Conservation (phyloP, 2,329 filamentous ascomycete genomes). For the Apiospora marii region DNA sequence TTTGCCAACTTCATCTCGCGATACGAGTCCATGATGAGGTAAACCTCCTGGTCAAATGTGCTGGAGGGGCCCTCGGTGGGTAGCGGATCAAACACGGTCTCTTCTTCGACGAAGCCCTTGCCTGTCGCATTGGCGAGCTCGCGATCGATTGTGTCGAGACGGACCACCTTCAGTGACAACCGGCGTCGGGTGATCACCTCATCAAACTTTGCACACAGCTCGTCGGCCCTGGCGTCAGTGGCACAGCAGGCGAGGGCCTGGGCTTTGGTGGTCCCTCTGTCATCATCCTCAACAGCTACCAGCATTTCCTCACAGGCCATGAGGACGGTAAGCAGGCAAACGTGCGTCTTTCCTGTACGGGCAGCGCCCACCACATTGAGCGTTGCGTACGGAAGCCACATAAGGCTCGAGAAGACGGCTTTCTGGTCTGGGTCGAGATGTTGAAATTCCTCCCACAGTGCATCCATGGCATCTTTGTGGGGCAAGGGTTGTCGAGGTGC, state of each 20-base stretch:
- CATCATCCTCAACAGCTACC: neutral
- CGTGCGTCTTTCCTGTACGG: neutral
- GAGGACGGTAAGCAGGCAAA: neutral
- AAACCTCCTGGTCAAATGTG: neutral
- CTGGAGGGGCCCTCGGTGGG: neutral
- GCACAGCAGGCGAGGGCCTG: neutral
- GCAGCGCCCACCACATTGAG: neutral
- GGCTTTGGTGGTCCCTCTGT: neutral
- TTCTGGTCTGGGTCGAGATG: neutral
- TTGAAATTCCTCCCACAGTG: neutral
- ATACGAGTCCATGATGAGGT: neutral
- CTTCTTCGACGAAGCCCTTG: neutral
- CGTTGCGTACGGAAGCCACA: neutral
- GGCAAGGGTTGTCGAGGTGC: too few species aligned
- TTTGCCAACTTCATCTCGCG: neutral
- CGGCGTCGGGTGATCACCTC: neutral
- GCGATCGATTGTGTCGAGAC: neutral
- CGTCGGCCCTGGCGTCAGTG: neutral
- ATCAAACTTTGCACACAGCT: neutral
- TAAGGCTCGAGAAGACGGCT: neutral
- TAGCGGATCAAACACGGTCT: neutral
- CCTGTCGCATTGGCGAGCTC: neutral
- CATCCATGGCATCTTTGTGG: neutral
- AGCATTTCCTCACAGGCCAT: neutral
- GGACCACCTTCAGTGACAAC: neutral